Conservation (phyloP, 2,329 filamentous ascomycete genomes). For the Aspergillus alliaceus region DNA sequence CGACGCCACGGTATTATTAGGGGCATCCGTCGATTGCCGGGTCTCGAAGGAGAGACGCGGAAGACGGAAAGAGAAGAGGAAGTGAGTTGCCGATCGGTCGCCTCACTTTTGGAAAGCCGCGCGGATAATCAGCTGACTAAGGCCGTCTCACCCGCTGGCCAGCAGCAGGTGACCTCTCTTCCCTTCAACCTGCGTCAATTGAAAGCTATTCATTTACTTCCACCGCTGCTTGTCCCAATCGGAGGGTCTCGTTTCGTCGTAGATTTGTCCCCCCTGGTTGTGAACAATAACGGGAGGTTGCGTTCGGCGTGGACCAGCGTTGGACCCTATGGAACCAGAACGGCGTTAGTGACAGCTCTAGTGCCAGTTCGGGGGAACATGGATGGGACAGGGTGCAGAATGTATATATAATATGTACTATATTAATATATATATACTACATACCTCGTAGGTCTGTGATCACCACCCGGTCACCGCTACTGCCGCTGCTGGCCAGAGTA, state of each 20-base stretch:
- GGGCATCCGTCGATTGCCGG: too few species aligned
- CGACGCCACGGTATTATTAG: too few species aligned
- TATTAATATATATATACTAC: constrained; percentile 8
- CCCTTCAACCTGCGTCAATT: not conserved
- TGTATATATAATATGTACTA: not conserved
- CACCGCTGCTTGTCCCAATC: constrained; percentile 42
- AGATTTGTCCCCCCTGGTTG: constrained; percentile 37
- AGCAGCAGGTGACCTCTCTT: constrained; percentile 12
- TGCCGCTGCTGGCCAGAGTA: constrained; percentile 32
- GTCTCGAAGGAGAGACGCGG: constrained; percentile 13
- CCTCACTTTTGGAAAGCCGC: constrained; percentile 28
- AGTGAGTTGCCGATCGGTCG: constrained; percentile 20
- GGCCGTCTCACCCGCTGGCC: constrained; percentile 2
- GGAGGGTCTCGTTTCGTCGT: constrained; percentile 37
- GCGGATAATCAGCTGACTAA: constrained; percentile 20
- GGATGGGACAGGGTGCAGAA: not conserved
- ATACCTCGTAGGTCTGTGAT: constrained; percentile 33
- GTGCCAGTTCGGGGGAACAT: not conserved
- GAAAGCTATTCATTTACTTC: constrained; percentile 26
- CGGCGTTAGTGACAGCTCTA: constrained; percentile 12
- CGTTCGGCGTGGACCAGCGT: constrained; percentile 28
- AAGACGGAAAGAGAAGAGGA: constrained; percentile 1
- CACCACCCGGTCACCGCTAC: constrained; percentile 30
- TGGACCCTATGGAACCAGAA: constrained; percentile 27
- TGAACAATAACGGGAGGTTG: constrained; percentile 36